These are phyloP conservation scores for Phytopythium aichiense DNA, from an alignment of 352 stramenopile genomes.

Conservation along the genomic window DNA sequence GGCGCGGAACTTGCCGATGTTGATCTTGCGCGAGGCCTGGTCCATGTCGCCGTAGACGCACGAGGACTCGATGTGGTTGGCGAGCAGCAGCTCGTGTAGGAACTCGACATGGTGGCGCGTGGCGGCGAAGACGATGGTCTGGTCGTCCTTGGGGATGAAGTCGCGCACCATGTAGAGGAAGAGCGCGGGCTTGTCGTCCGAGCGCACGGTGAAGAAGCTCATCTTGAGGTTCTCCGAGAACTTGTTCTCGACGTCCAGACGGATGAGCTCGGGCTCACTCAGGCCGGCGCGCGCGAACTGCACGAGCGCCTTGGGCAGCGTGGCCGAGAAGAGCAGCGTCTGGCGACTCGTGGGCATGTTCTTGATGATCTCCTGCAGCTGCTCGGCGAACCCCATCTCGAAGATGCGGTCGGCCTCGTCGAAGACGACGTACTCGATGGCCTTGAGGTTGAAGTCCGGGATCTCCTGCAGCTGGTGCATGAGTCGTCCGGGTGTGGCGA, in stretches of 20 bases:
- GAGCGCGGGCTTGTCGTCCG: constrained; percentile 93
- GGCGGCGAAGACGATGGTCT: constrained; percentile 98
- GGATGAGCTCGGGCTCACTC: constrained; percentile 95
- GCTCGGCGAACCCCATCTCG: constrained; percentile 99
- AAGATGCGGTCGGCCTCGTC: constrained; percentile 99
- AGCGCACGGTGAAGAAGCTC: constrained; percentile 96
- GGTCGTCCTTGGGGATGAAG: constrained; percentile 89
- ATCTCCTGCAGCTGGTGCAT: constrained; percentile 95
- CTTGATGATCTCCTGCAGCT: constrained; percentile 93
- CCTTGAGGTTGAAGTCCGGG: constrained; percentile 91
- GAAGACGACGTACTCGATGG: constrained; percentile 94
- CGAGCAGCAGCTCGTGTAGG: constrained; percentile 90
- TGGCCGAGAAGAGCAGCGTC: constrained; percentile 95
- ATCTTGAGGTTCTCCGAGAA: constrained; percentile 98
- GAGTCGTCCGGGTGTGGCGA: constrained; percentile 93
- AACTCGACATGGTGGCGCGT: constrained; percentile 99
- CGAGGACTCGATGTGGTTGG: constrained; percentile 82
- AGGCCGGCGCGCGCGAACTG: constrained; percentile 98
- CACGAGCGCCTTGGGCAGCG: constrained; percentile 95
- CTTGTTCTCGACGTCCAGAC: constrained; percentile 97
- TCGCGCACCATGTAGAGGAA: constrained; percentile 96
- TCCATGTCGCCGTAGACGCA: constrained; percentile 95
- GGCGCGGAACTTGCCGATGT: constrained; percentile 87
- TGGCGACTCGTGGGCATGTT: constrained; percentile 85
- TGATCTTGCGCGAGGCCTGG: constrained; percentile 86